Evolutionary conservation across 768 basidiomycete genomes (phyloP).

Genomic region (Psilocybe tampanensis): DNA sequence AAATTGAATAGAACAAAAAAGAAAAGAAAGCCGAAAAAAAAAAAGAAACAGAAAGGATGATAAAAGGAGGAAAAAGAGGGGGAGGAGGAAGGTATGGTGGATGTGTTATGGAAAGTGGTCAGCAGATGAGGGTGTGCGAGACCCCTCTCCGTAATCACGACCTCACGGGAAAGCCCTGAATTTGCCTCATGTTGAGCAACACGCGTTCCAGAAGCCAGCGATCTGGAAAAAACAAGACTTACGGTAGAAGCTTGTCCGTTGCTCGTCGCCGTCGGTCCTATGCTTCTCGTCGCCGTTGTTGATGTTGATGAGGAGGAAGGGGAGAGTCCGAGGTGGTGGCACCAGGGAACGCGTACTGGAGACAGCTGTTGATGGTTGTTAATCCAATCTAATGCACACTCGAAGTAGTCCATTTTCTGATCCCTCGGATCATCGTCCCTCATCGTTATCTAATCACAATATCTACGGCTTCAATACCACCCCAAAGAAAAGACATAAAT

Average conservation of each 20-base stretch:
- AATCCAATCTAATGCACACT: slow-evolving; percentile 10
- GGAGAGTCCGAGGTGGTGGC: slow-evolving; percentile 8
- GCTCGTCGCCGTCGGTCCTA: slow-evolving; percentile 16
- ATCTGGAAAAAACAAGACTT: slow-evolving; percentile 23
- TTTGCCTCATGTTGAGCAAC: slow-evolving; percentile 58
- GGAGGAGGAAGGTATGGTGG: background rate
- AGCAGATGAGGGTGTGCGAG: slow-evolving; percentile 19
- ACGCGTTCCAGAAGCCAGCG: slow-evolving; percentile 41
- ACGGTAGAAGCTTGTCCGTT: slow-evolving; percentile 22
- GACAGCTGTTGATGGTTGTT: slow-evolving; percentile 26
- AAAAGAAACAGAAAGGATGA: background rate
- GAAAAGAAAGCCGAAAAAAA: background rate
- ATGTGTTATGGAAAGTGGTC: background rate
- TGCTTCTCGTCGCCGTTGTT: slow-evolving; percentile 12
- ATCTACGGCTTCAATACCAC: no score
- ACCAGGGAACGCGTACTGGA: slow-evolving; percentile 12
- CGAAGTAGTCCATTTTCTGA: slow-evolving; percentile 30
- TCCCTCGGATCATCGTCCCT: slow-evolving; percentile 24
- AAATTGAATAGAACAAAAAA: slow-evolving; percentile 15
- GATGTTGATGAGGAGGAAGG: no score
- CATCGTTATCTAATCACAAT: slow-evolving; percentile 28
- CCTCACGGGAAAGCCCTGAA: slow-evolving; percentile 44
- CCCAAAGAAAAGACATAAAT: no score
- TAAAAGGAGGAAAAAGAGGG: background rate
- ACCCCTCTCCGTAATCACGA: slow-evolving; percentile 28